These are phyloP conservation scores for Tetrapisispora arboricola DNA, from an alignment of 805 yeast species.

Conservation along the genomic window DNA sequence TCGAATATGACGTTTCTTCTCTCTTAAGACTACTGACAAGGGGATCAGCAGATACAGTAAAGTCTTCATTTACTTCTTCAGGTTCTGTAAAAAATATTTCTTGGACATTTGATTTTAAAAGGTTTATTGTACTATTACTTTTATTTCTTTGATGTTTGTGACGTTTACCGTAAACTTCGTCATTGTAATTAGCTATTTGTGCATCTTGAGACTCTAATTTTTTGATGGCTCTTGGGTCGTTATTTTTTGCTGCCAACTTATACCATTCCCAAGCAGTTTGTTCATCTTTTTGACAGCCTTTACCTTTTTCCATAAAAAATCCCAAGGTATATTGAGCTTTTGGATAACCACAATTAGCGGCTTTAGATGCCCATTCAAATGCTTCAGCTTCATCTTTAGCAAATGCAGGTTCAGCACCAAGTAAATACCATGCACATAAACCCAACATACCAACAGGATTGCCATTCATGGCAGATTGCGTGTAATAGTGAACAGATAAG, in stretches of 20 bases:
- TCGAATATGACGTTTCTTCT: neutral
- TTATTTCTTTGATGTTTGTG: conserved; percentile 10
- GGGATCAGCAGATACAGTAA: neutral
- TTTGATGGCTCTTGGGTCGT: conserved; percentile 41
- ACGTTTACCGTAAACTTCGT: neutral
- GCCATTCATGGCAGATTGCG: conserved; percentile 81
- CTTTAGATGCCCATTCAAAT: conserved; percentile 86
- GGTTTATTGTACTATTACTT: conserved; percentile 17
- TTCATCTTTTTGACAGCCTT: conserved; percentile 61
- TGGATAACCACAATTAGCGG: conserved; percentile 64
- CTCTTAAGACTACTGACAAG: neutral
- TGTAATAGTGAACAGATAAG: conserved; percentile 83
- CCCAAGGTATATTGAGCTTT: conserved; percentile 84
- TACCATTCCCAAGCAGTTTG: conserved; percentile 66
- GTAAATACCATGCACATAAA: conserved; percentile 92
- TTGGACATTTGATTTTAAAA: conserved; percentile 10
- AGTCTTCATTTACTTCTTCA: neutral
- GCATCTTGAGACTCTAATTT: conserved; percentile 17
- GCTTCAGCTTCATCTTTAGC: conserved; percentile 76
- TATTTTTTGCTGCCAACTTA: conserved; percentile 55
- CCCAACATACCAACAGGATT: conserved; percentile 87
- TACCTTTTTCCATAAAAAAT: conserved; percentile 75
- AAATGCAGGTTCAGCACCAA: conserved; percentile 79
- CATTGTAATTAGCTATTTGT: too few species aligned
- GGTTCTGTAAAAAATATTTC: neutral